Conservation (phyloP, 805 yeast genomes). For the Nakazawaea ishiwadae region DNA sequence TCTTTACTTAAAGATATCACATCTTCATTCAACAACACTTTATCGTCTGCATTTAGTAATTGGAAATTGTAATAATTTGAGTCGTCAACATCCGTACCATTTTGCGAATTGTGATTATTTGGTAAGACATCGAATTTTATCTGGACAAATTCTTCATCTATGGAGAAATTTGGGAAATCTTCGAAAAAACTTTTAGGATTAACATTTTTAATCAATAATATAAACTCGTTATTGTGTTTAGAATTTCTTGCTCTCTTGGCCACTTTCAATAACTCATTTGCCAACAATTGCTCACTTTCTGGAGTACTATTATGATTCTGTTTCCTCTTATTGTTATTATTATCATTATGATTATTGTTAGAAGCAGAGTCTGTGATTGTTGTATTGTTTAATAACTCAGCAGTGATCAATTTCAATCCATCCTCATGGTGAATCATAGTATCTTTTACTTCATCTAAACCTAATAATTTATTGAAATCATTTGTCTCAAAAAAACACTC, state of each 20-base stretch:
- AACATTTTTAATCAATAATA: not conserved
- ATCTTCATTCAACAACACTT: slow-evolving; percentile 1
- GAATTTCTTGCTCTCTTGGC: slow-evolving; percentile 5
- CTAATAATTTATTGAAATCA: slow-evolving; percentile 7
- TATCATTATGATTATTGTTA: too few species aligned
- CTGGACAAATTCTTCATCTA: not conserved
- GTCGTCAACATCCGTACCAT: not conserved
- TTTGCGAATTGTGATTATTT: too few species aligned
- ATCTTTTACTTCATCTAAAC: slow-evolving; percentile 4
- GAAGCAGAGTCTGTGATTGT: too few species aligned
- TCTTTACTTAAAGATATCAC: slow-evolving; percentile 2
- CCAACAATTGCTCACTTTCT: not conserved
- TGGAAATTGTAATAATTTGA: slow-evolving; percentile 6
- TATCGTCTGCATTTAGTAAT: not conserved
- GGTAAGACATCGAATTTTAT: slow-evolving; percentile 1
- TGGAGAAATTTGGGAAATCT: slow-evolving; percentile 9
- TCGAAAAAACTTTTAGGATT: slow-evolving; percentile 8
- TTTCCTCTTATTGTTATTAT: too few species aligned
- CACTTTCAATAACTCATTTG: slow-evolving; percentile 2
- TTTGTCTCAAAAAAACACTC: slow-evolving; percentile 8
- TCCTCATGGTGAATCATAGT: slow-evolving; percentile 4
- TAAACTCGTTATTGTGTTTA: slow-evolving; percentile 1
- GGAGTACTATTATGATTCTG: not conserved
- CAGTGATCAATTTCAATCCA: slow-evolving; percentile 1
- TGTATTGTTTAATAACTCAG: slow-evolving; percentile 8